Evolutionary conservation across 441 rosid genomes (phyloP), one percentile per base, ranked within the genome.

Genomic region (Rhodomyrtus psidioides): DNA sequence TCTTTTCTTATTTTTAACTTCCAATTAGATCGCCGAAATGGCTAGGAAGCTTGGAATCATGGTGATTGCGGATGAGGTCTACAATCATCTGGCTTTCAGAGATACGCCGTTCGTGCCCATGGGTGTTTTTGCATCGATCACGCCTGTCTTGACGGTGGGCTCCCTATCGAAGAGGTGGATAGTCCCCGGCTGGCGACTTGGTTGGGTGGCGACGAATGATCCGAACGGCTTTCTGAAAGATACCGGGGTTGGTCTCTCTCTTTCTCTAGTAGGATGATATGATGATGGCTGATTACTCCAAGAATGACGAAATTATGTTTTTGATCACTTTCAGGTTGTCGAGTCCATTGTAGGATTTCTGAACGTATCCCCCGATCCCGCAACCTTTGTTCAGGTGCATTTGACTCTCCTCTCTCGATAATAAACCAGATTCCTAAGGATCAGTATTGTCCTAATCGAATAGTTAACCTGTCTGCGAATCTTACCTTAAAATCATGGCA

Each of bases 41-140:
- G 94, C 94, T 19, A 82, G 81, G 58, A 93, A 92, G 86, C 92
- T 95, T 62, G 92, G 94, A 79, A 93, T 95, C 60, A 81, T 93
- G 89, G 96, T 96, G 92, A 92, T 94, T 82, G 89, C 93, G 9
- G 95, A 95, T 85, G 98, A 96, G 76, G 95, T 94, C 3, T 96
- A 94, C 86, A 89, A 83, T 34, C 92, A 94, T 55, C 88, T 93
- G 4, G 85, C 88, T 39, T 93, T 92, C 81, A 95, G 98, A 81
- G 85, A 86, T 44, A 90, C 59, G 2, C 93, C 95, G 10, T 93
- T 91, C 87, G 90, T 92, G 53, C 94, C 96, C 4, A 94, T 92
- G 95, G 95, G 93, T 42, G 89, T 59, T 19, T 93, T 95, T 59
- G 93, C 91, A 59, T 90, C 94, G 9, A 88, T 90, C 84, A 93